A percentile compares a stretch with the other conserved stretches of the same genome.
Conservation (phyloP, 1,139 yeast genomes). For the Yamadazyma epiphylla region DNA sequence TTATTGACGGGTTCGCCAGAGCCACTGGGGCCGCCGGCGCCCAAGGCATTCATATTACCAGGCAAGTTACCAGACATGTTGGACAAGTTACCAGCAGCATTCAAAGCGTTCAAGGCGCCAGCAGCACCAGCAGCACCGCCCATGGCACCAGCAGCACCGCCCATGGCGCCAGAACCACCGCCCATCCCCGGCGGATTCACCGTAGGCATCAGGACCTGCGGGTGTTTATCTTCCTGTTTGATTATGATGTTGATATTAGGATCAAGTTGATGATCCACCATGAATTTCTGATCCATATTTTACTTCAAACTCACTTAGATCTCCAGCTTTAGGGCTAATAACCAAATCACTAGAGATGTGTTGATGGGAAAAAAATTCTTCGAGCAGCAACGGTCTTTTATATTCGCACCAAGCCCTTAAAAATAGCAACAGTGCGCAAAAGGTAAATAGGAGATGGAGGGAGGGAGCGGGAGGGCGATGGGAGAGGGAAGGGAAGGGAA, state of each 20-base stretch:
- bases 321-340: no score
- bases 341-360: no score
- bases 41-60: not conserved
- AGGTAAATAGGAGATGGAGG: no score
- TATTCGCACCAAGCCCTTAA: no score
- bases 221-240: not conserved
- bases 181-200: slow-evolving; percentile 2
- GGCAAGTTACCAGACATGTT: not conserved
- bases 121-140: not conserved
- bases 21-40: slow-evolving; percentile 2
- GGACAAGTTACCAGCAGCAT: not conserved
- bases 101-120: not conserved
- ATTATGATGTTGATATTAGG: slow-evolving; percentile 13
- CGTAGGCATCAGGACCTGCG: not conserved
- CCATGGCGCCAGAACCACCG: not conserved
- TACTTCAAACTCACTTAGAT: no score
- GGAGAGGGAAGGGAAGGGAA: no score
- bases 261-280: slow-evolving; percentile 26
- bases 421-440: no score
- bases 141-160: not conserved
- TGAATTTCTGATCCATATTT: slow-evolving; percentile 33
- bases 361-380: no score
- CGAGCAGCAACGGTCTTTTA: no score
- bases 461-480: no score
- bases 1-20: slow-evolving; percentile 9